Evolutionary conservation across 1,284 basidiomycete species (phyloP), one percentile per base, ranked within the genome.

Genomic region (Ganoderma boninense): DNA sequence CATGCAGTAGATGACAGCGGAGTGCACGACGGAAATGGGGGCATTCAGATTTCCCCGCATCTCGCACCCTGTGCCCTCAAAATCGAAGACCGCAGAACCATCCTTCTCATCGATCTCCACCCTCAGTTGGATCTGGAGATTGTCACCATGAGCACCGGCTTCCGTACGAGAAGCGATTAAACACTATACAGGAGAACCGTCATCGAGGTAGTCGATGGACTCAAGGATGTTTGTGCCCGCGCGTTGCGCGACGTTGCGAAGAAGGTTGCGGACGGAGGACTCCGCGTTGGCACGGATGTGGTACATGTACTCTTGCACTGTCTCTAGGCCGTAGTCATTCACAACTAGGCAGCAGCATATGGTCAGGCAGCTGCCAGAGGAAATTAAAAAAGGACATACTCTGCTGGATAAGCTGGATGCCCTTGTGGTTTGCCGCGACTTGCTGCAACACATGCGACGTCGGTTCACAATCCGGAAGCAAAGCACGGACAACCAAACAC

Each of bases 401-500:
- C 57, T 91, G 89, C 77, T 91, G 91, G 68, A 97, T 89, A 10
- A 97, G 86, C 74, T 94, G 92, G 35, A 94, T 91, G 18, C 96
- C 97, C 84, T 98, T 98, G 81, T 97, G 91, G 80, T 98, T 98
- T 20, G 97, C 97, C 0, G 97, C 95, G 70, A 99, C 94, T 92
- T 98, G 97, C 89, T 94, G 69, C n/a, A 38, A 49, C 38, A 42
- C 56, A 63, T 23, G 4, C 54, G 16, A 32, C 4, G 3, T 16
- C 26, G 26, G n/a, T 38, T 38, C 18, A 32, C n/a, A 52, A n/a
- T 14, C 29, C 10, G 29, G 16, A 40, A 4, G n/a, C 18, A 62
- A n/a, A 32, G 32, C 32, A 40, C 56, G 52, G 29, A 52, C 10
- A 62, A 3, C 6, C 62, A n/a, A 59, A 4, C 26, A 81, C 89